These are phyloP conservation scores for Drosera spatulata DNA, from an alignment of 179 eudicot species.

Conservation along the genomic window DNA sequence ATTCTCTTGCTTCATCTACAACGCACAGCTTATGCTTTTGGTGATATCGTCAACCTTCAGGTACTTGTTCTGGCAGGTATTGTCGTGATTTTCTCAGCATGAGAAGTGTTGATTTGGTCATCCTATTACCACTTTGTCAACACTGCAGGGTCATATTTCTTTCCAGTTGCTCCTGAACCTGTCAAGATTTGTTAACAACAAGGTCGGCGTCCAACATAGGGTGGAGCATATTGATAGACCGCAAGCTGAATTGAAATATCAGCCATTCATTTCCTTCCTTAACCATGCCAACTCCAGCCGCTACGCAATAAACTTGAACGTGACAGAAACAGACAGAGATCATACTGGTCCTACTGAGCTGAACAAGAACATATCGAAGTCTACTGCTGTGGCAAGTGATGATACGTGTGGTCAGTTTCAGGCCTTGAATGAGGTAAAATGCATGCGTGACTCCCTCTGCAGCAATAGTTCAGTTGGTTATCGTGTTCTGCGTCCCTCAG, in stretches of 20 bases:
- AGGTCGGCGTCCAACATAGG: constrained; percentile 29
- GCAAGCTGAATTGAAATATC: constrained; percentile 13
- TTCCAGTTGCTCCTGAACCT: constrained; percentile 61
- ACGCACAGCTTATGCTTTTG: constrained; percentile 57
- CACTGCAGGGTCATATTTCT: constrained; percentile 13
- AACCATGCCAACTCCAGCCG: not conserved
- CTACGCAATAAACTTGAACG: constrained; percentile 9
- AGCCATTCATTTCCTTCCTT: constrained; percentile 15
- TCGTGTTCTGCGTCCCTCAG: no score
- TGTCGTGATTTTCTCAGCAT: no score
- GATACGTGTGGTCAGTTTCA: no score
- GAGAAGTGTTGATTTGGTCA: no score
- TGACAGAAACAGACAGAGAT: constrained; percentile 5
- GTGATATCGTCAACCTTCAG: constrained; percentile 67
- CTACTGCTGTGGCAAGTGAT: no score
- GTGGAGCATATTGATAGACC: constrained; percentile 17
- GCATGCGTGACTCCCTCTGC: no score
- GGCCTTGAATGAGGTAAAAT: no score
- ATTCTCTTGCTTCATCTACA: constrained; percentile 82
- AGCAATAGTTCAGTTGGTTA: no score
- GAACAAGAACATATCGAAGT: not conserved
- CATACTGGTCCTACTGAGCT: not conserved
- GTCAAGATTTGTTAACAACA: constrained; percentile 42
- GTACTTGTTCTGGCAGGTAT: constrained; percentile 19
- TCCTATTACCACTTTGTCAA: no score